Evolutionary conservation across 2,329 filamentous ascomycete genomes (phyloP).

Genomic region (Cryphonectria radicalis): DNA sequence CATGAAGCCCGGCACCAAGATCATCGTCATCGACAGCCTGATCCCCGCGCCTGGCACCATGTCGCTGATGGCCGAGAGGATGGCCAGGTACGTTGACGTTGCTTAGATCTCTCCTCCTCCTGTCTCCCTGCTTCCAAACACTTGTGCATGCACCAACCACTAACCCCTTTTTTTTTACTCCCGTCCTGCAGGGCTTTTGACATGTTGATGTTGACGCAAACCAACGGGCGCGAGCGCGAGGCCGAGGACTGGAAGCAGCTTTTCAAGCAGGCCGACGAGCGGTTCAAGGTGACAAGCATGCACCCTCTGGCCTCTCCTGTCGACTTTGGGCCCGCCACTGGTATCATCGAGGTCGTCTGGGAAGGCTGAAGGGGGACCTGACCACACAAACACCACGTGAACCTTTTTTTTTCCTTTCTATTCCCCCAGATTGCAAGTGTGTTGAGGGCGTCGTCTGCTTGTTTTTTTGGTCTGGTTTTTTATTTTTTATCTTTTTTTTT

Average conservation of each 20-base stretch:
- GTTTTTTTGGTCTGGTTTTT: too few species aligned
- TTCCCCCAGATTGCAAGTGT: not conserved
- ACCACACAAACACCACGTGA: not conserved
- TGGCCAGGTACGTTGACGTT: not conserved
- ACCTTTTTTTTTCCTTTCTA: not conserved
- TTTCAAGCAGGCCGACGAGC: not conserved
- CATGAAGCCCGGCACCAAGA: constrained; percentile 31
- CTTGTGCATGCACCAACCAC: not conserved
- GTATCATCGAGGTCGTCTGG: not conserved
- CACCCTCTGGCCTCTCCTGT: not conserved
- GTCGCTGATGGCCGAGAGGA: constrained; percentile 8
- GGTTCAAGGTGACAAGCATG: not conserved
- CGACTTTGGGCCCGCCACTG: not conserved
- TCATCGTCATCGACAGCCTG: constrained; percentile 34
- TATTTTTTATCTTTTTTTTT: not conserved
- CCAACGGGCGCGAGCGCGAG: not conserved
- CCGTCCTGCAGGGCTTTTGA: not conserved
- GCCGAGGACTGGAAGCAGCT: not conserved
- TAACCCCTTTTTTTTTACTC: not conserved
- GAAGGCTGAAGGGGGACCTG: not conserved
- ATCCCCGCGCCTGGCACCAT: constrained; percentile 2
- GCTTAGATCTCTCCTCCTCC: too few species aligned
- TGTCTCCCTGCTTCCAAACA: not conserved
- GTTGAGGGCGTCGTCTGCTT: not conserved
- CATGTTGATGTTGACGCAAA: not conserved